Evolutionary conservation across 352 stramenopile genomes (phyloP).

Genomic region (Globisporangium heterothallicum): DNA sequence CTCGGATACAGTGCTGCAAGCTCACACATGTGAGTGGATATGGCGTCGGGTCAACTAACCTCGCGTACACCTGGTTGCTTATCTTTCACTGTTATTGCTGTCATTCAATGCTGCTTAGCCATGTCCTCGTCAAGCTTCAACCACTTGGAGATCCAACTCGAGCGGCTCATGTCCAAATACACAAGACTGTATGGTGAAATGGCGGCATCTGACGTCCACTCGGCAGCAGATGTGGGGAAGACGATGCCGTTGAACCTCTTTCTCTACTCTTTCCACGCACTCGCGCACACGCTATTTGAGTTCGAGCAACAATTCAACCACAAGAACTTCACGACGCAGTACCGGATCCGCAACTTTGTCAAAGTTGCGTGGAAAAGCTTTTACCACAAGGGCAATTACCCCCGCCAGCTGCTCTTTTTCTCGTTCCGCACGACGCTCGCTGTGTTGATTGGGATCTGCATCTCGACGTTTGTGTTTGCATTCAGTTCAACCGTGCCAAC

Average conservation of each 20-base stretch:
- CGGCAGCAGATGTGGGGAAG: constrained; percentile 43
- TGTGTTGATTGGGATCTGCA: constrained; percentile 49
- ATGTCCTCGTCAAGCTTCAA: constrained; percentile 47
- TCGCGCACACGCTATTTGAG: constrained; percentile 53
- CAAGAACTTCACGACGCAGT: constrained; percentile 56
- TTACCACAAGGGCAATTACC: constrained; percentile 38
- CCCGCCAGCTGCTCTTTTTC: constrained; percentile 39
- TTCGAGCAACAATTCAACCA: constrained; percentile 66
- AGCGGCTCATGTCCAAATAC: constrained; percentile 55
- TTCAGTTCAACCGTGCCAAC: constrained; percentile 63
- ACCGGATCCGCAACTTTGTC: constrained; percentile 50
- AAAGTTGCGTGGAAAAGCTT: constrained; percentile 34
- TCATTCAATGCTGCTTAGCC: constrained; percentile 14
- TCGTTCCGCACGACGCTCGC: constrained; percentile 59
- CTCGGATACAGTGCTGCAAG: constrained; percentile 23
- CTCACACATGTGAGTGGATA: constrained; percentile 15
- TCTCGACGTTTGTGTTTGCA: constrained; percentile 65
- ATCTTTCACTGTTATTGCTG: constrained; percentile 13
- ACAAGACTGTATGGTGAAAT: constrained; percentile 42
- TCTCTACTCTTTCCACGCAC: constrained; percentile 72
- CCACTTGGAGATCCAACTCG: constrained; percentile 42
- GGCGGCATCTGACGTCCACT: constrained; percentile 21
- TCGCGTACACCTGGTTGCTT: background rate
- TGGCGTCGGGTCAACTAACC: no score
- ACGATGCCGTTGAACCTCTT: constrained; percentile 79